phyloP scores from a whole-genome alignment of 1,284 basidiomycete genomes.

The Ustilago shanxiensis region DNA sequence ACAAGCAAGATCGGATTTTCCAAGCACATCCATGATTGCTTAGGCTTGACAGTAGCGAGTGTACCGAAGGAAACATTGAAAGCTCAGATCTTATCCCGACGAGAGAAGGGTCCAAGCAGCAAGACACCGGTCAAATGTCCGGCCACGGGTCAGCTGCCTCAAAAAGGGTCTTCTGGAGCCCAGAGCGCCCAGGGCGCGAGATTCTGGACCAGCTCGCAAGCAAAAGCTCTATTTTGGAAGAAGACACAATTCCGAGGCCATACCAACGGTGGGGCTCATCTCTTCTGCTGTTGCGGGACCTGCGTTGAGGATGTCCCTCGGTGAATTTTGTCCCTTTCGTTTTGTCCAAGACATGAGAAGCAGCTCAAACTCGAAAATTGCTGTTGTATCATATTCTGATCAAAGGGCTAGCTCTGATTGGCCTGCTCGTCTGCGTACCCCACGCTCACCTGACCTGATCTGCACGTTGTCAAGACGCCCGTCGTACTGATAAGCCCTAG shows the following conservation, averaged over 20 bases:
- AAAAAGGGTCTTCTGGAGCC: conserved; percentile 18
- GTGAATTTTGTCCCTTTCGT: not conserved
- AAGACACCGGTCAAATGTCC: conserved; percentile 40
- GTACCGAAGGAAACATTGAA: not conserved
- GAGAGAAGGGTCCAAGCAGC: conserved; percentile 8
- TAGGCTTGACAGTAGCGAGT: no score
- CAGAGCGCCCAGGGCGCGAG: conserved; percentile 17
- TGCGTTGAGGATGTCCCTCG: not conserved
- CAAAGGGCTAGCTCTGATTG: conserved; percentile 13
- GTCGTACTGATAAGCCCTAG: not conserved
- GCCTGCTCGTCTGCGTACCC: conserved; percentile 6
- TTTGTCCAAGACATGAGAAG: not conserved
- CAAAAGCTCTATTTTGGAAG: not conserved
- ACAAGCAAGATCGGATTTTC: no score
- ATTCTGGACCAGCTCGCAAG: not conserved
- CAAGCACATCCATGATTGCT: no score
- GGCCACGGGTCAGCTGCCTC: conserved; percentile 4
- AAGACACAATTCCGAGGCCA: not conserved
- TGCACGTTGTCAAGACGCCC: not conserved
- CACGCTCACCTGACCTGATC: conserved; percentile 5
- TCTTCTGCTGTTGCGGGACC: not conserved
- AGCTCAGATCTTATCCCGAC: conserved; percentile 5
- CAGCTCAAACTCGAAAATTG: not conserved
- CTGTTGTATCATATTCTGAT: no score
- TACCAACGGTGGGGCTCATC: not conserved